Conservation (phyloP, 192 early-diverging fungal genomes). For the Podila horticola region DNA sequence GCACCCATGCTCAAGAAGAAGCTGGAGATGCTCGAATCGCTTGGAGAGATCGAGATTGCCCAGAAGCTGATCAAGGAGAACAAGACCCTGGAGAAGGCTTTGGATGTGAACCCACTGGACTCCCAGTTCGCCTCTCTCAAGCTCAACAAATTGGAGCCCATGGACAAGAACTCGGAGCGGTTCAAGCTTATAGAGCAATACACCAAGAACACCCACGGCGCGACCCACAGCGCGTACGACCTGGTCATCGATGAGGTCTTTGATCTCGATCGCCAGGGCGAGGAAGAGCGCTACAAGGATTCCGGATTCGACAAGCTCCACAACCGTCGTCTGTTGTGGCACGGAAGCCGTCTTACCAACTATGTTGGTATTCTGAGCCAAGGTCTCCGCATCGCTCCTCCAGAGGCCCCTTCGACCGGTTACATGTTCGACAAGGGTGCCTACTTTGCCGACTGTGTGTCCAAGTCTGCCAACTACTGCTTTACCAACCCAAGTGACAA, state of each 20-base stretch:
- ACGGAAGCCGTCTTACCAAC: conserved; percentile 80
- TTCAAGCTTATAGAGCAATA: conserved; percentile 70
- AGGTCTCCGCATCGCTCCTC: conserved; percentile 71
- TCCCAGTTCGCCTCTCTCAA: conserved; percentile 66
- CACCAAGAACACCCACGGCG: conserved; percentile 72
- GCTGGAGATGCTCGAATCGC: conserved; percentile 72
- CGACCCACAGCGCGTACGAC: conserved; percentile 59
- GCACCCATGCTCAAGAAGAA: conserved; percentile 62
- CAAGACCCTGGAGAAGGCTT: conserved; percentile 32
- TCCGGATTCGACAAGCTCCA: conserved; percentile 54
- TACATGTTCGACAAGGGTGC: conserved; percentile 87
- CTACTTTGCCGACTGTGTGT: conserved; percentile 86
- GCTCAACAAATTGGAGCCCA: conserved; percentile 58
- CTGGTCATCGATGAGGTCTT: conserved; percentile 62
- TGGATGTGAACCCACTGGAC: conserved; percentile 67
- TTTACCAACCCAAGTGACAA: conserved; percentile 40
- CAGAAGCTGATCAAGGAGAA: conserved; percentile 62
- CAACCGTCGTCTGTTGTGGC: conserved; percentile 83
- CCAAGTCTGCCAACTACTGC: conserved; percentile 81
- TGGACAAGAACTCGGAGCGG: conserved; percentile 61
- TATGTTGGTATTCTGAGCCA: conserved; percentile 80
- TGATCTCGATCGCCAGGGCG: conserved; percentile 67
- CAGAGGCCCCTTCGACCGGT: conserved; percentile 74
- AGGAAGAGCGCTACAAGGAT: conserved; percentile 61
- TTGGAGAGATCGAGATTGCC: conserved; percentile 77